Evolutionary conservation across 2,329 filamentous ascomycete genomes (phyloP), one percentile per base, ranked within the genome.

Genomic region (Phialophora expanda): DNA sequence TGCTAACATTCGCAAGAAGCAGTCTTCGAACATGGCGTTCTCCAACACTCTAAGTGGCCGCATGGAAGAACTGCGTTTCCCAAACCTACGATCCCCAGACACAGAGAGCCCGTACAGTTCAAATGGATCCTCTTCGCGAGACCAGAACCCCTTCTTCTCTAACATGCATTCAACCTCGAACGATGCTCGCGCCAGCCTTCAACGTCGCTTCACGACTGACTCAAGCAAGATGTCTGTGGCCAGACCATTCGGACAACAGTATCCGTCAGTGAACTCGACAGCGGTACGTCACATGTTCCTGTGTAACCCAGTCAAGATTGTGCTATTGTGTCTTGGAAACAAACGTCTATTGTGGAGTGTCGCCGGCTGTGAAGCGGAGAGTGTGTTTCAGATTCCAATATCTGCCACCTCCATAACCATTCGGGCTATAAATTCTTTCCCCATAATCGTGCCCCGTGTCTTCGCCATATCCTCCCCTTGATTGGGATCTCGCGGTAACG

Each of bases 151-250:
- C 75, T 87, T 88, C 75, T 83, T 88, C 77, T 83, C 81, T 56
- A 85, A 85, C 71, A 83, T 85, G 70, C 77, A 82, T 64, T 78
- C 82, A 68, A 77, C 85, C 11, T 69, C 65, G 70, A 85, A 87
- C 78, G 92, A 96, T 76, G 86, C 86, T 71, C 89, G 93, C 78
- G 87, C 87, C 69, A 89, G 88, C 73, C 84, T 98, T 76, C 92
- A 93, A 79, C 89, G 94, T 75, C 90, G 94, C 76, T 98, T 98
- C 81, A 98, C 94, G 70, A 95, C 93, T 65, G 96, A 97, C 81
- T 89, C 91, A 80, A 85, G 92, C 79, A 86, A 93, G 85, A 83
- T 94, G 79, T 90, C 90, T 78, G 92, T 56, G 34, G 64, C 63
- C 8, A 59, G 69, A 55, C 69, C 71, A 14, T 73, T 69, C 60